Evolutionary conservation across 2,329 filamentous ascomycete species (phyloP).

Genomic region (Colletotrichum limetticola): DNA sequence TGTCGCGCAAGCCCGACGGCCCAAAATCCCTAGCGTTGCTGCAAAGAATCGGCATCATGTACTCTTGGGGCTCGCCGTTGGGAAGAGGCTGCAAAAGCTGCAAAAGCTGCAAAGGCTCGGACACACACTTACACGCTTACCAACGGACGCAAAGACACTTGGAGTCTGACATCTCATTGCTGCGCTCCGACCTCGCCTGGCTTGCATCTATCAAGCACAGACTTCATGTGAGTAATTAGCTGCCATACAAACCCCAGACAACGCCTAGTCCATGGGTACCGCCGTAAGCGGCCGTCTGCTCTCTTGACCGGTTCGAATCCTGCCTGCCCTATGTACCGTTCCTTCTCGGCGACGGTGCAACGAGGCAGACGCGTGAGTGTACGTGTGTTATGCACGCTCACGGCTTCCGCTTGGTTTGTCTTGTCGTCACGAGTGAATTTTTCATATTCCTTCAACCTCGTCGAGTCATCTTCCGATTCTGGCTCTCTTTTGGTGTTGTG

Average conservation of each 20-base stretch:
- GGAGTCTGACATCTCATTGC: not conserved
- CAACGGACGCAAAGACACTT: not conserved
- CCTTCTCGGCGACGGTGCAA: not conserved
- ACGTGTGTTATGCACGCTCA: not conserved
- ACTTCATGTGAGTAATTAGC: slow-evolving; percentile 27
- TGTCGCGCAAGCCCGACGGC: slow-evolving; percentile 2
- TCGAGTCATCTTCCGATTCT: not conserved
- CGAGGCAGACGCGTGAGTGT: not conserved
- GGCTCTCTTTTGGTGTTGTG: not conserved
- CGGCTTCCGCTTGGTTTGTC: not conserved
- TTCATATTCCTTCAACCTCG: not conserved
- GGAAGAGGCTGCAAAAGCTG: not conserved
- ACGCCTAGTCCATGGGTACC: slow-evolving; percentile 15
- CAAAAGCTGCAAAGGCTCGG: not conserved
- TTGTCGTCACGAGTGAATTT: not conserved
- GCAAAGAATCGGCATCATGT: slow-evolving; percentile 10
- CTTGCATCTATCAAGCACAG: slow-evolving; percentile 31
- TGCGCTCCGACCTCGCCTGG: slow-evolving; percentile 11
- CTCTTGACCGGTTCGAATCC: not conserved
- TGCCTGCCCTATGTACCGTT: not conserved
- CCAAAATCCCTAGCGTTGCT: not conserved
- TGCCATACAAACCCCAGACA: slow-evolving; percentile 12
- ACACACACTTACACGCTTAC: not conserved
- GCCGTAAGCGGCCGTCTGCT: slow-evolving; percentile 4
- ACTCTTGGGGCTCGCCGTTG: slow-evolving; percentile 1